phyloP scores from a whole-genome alignment of 1,284 basidiomycete species.

The Lentinula novae-zelandiae region DNA sequence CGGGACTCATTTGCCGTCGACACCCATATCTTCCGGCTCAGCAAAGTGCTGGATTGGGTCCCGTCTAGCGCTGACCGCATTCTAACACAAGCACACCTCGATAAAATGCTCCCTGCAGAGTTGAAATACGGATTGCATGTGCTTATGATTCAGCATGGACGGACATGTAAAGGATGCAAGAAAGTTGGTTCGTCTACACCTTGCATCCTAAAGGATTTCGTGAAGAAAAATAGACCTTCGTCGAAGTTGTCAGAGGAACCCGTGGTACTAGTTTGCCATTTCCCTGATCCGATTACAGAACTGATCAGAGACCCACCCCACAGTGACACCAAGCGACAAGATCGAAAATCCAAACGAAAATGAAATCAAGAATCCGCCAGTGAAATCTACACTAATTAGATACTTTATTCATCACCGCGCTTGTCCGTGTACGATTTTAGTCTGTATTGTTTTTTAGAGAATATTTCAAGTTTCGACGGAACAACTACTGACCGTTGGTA shows the following conservation, averaged over 20 bases:
- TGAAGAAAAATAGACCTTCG: conserved; percentile 15
- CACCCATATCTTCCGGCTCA: conserved; percentile 69
- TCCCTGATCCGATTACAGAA: neutral
- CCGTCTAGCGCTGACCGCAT: conserved; percentile 60
- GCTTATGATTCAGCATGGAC: conserved; percentile 65
- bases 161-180: conserved; percentile 53
- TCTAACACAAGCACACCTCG: conserved; percentile 68
- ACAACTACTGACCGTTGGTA: conserved; percentile 43
- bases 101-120: conserved; percentile 55
- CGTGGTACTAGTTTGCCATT: neutral
- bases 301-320: neutral
- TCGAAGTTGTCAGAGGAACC: neutral
- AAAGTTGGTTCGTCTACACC: conserved; percentile 18
- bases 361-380: no score
- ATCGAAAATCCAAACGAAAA: neutral
- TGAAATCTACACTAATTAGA: no score
- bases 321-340: no score
- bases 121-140: conserved; percentile 74
- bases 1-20: conserved; percentile 76
- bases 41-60: conserved; percentile 67
- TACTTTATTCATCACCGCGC: conserved; percentile 22
- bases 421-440: conserved; percentile 53
- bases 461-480: conserved; percentile 4
- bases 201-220: conserved; percentile 30
- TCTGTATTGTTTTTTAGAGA: conserved; percentile 24